Percentiles rank a stretch among this genome's conserved stretches.
Conservation (phyloP, 1,284 basidiomycete species). For the Clitocybe nebularis region DNA sequence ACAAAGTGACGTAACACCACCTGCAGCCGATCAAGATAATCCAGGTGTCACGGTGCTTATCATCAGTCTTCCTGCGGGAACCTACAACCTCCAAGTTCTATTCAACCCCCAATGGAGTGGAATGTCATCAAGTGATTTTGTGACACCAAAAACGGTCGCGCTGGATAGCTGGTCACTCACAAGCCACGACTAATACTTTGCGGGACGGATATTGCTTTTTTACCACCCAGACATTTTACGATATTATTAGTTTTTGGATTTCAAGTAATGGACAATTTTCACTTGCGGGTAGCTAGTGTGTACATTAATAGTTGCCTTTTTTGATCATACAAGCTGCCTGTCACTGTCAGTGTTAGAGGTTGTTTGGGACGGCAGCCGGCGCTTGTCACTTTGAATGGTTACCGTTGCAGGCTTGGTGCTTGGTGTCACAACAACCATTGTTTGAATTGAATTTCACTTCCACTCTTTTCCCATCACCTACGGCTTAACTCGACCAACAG, state of each 20-base stretch:
- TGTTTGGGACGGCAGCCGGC: neutral
- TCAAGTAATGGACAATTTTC: conserved; percentile 9
- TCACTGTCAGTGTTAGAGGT: neutral
- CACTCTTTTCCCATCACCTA: conserved; percentile 9
- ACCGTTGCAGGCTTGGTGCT: too few species aligned
- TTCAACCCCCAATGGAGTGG: conserved; percentile 92
- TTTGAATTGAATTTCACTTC: neutral
- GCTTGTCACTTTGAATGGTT: too few species aligned
- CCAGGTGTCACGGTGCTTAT: conserved; percentile 76
- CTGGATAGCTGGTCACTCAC: conserved; percentile 69
- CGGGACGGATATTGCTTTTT: conserved; percentile 6
- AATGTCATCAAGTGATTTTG: conserved; percentile 54
- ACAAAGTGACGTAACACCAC: conserved; percentile 59
- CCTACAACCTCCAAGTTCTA: conserved; percentile 72
- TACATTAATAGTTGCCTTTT: too few species aligned
- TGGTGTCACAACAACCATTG: too few species aligned
- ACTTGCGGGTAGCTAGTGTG: too few species aligned
- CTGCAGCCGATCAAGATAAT: conserved; percentile 72
- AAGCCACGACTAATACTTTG: conserved; percentile 55
- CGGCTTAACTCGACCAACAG: conserved; percentile 2
- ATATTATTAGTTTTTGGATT: conserved; percentile 4
- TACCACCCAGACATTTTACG: conserved; percentile 7
- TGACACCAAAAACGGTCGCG: conserved; percentile 63
- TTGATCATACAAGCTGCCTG: neutral
- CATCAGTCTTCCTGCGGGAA: conserved; percentile 70